These are phyloP conservation scores for Dryas octopetala DNA, from an alignment of 306 rosid species.

Conservation along the genomic window DNA sequence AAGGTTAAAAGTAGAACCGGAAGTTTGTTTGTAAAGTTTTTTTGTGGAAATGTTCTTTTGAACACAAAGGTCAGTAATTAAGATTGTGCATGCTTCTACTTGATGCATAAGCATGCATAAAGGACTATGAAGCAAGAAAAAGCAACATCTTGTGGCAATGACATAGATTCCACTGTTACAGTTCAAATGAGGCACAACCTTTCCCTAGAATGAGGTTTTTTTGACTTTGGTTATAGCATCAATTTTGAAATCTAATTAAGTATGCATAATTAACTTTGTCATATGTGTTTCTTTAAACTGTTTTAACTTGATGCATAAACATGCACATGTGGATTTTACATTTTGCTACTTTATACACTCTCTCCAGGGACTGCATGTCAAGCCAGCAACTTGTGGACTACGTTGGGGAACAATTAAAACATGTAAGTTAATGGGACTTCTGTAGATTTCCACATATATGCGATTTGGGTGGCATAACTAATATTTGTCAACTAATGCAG, in stretches of 20 bases:
- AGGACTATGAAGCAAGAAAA: too few species aligned
- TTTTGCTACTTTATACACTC: not conserved
- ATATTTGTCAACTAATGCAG: slow-evolving; percentile 44
- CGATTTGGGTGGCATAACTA: not conserved
- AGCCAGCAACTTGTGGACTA: slow-evolving; percentile 92
- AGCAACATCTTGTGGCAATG: too few species aligned
- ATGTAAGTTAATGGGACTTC: slow-evolving; percentile 42
- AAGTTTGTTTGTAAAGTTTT: too few species aligned
- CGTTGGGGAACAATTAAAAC: slow-evolving; percentile 56
- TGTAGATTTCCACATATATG: not conserved
- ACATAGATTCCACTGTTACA: too few species aligned
- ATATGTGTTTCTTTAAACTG: not conserved
- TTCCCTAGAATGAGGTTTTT: too few species aligned
- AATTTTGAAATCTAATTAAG: not conserved
- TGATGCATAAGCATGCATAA: too few species aligned
- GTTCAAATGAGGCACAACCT: too few species aligned
- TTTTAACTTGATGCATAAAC: not conserved
- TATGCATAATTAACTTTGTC: not conserved
- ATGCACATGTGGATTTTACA: not conserved
- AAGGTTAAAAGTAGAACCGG: too few species aligned
- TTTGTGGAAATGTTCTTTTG: too few species aligned
- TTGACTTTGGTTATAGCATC: not conserved
- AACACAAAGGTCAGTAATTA: too few species aligned
- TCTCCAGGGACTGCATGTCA: slow-evolving; percentile 90
- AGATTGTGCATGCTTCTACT: too few species aligned